Conservation (phyloP, 2,329 filamentous ascomycete species). For the Exophiala sideris region DNA sequence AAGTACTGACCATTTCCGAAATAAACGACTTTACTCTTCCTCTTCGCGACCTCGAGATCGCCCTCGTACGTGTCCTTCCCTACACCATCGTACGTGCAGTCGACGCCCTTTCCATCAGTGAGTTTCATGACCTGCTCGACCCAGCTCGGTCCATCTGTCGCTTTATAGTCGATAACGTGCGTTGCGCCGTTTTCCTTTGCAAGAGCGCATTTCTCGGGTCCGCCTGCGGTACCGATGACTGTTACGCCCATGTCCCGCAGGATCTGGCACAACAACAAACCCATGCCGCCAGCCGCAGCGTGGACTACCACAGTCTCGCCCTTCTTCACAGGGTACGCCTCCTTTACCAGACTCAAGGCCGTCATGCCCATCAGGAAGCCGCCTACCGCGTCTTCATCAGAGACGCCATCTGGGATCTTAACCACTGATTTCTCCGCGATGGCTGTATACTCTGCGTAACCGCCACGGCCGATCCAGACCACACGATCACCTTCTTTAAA, state of each 20-base stretch:
- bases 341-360: slow-evolving; percentile 72
- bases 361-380: slow-evolving; percentile 78
- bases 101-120: slow-evolving; percentile 68
- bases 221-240: slow-evolving; percentile 75
- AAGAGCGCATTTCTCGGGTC: slow-evolving; percentile 66
- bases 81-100: slow-evolving; percentile 73
- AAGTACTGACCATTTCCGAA: slow-evolving; percentile 63
- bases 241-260: slow-evolving; percentile 68
- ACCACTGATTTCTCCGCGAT: slow-evolving; percentile 54
- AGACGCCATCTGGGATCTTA: slow-evolving; percentile 61
- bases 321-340: slow-evolving; percentile 66
- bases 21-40: slow-evolving; percentile 73
- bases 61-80: slow-evolving; percentile 81
- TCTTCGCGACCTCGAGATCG: slow-evolving; percentile 67
- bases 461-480: slow-evolving; percentile 58
- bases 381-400: slow-evolving; percentile 63
- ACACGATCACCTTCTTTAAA: slow-evolving; percentile 68
- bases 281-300: slow-evolving; percentile 80
- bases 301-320: slow-evolving; percentile 82
- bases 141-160: slow-evolving; percentile 71
- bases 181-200: slow-evolving; percentile 69
- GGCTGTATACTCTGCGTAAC: slow-evolving; percentile 60
- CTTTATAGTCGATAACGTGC: slow-evolving; percentile 72
- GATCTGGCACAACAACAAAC: slow-evolving; percentile 68
- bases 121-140: slow-evolving; percentile 82